These are phyloP conservation scores for Saprolegnia diclina DNA, from an alignment of 352 stramenopile species.

Conservation along the genomic window DNA sequence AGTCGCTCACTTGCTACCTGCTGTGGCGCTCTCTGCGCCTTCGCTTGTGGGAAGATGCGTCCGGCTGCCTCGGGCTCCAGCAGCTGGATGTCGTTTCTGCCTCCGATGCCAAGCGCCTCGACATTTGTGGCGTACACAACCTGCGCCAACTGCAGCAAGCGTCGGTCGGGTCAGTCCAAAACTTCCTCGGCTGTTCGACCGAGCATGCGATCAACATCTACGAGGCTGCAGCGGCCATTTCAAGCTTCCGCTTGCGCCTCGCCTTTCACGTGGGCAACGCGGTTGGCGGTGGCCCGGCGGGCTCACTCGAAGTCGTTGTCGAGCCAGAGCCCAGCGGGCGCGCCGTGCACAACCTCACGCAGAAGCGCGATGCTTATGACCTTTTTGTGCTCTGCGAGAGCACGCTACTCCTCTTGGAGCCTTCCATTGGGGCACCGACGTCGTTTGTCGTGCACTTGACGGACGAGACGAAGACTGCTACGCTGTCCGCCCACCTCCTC, in stretches of 20 bases:
- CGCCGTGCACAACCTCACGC: not conserved
- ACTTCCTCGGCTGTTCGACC: not conserved
- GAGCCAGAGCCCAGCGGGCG: not conserved
- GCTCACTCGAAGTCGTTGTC: not conserved
- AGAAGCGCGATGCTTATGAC: not conserved
- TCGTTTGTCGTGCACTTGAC: conserved; percentile 1
- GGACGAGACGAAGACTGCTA: not conserved
- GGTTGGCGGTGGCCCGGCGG: not conserved
- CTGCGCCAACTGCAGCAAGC: conserved; percentile 9
- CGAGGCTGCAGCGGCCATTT: not conserved
- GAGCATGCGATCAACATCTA: not conserved
- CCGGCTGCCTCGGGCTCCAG: not conserved
- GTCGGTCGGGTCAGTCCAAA: not conserved
- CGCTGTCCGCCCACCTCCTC: not conserved
- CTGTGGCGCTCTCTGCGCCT: conserved; percentile 14
- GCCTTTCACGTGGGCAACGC: not conserved
- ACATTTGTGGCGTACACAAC: conserved; percentile 3
- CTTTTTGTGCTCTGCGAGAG: not conserved
- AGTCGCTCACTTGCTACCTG: not conserved
- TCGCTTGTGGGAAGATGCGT: conserved; percentile 12
- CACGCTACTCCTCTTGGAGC: not conserved
- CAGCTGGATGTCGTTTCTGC: not conserved
- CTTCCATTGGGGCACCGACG: not conserved
- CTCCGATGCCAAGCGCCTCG: not conserved
- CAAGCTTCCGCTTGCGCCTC: not conserved